phyloP scores from a whole-genome alignment of 371 early-diverging fungal species.

The Syncephalastrum racemosum region DNA sequence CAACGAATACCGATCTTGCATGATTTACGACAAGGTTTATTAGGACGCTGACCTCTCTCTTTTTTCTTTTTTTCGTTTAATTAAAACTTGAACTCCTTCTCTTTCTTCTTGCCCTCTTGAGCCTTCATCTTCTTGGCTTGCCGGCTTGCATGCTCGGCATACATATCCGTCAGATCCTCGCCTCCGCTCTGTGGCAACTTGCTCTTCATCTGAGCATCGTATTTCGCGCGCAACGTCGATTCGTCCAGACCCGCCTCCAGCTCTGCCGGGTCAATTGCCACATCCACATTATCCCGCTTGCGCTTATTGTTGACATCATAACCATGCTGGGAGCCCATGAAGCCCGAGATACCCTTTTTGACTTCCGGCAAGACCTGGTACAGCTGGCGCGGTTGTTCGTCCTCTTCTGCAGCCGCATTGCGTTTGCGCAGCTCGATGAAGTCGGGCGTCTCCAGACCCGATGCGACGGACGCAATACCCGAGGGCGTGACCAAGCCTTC shows the following conservation, averaged over 20 bases:
- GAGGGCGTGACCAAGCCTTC: constrained; percentile 88
- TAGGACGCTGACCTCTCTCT: too few relatives aligned
- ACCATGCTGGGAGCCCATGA: constrained; percentile 94
- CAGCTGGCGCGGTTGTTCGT: constrained; percentile 74
- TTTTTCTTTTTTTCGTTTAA: too few relatives aligned
- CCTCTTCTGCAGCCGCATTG: constrained; percentile 50
- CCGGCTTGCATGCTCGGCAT: constrained; percentile 77
- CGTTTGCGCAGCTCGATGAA: constrained; percentile 88
- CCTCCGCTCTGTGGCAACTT: constrained; percentile 33
- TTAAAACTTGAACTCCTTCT: constrained; percentile 76
- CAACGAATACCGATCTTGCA: too few relatives aligned
- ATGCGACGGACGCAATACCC: constrained; percentile 77
- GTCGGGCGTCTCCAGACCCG: constrained; percentile 92
- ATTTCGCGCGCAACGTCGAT: constrained; percentile 70
- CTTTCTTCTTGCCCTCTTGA: constrained; percentile 51
- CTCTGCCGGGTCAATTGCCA: constrained; percentile 77
- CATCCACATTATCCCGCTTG: constrained; percentile 65
- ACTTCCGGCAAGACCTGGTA: constrained; percentile 90
- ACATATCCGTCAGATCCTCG: constrained; percentile 87
- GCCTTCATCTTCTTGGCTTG: constrained; percentile 70
- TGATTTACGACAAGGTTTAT: too few relatives aligned
- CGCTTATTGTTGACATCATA: constrained; percentile 77
- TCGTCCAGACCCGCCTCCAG: constrained; percentile 63
- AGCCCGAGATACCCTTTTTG: constrained; percentile 73
- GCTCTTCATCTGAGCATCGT: constrained; percentile 65